A percentile compares a stretch with the other conserved stretches of the same genome.
Conservation (phyloP, 1,284 basidiomycete genomes). For the Sporisorium reilianum region DNA sequence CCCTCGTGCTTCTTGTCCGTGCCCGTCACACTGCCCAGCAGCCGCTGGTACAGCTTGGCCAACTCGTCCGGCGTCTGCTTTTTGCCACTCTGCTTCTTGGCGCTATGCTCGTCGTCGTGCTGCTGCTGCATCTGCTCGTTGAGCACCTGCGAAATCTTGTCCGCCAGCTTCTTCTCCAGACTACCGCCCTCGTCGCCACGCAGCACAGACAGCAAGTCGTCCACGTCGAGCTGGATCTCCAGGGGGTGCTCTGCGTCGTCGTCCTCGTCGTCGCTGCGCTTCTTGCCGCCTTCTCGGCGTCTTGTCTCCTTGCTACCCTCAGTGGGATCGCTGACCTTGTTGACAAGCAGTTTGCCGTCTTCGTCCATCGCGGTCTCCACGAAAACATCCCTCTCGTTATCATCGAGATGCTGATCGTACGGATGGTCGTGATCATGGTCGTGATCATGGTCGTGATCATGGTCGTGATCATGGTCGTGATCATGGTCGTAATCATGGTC, state of each 20-base stretch:
- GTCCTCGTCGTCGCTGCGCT: slow-evolving; percentile 22
- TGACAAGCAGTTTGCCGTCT: slow-evolving; percentile 23
- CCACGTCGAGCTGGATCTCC: slow-evolving; percentile 38
- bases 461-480: slow-evolving; percentile 9
- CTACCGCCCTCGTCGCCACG: slow-evolving; percentile 17
- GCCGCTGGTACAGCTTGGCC: slow-evolving; percentile 16
- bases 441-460: slow-evolving; percentile 8
- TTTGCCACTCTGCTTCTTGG: neutral
- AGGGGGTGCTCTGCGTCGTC: slow-evolving; percentile 10
- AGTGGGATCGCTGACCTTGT: slow-evolving; percentile 7
- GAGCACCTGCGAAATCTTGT: slow-evolving; percentile 30
- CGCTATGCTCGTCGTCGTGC: neutral
- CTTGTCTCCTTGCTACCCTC: slow-evolving; percentile 4
- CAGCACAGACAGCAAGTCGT: slow-evolving; percentile 33
- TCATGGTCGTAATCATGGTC: neutral
- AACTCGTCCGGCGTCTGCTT: slow-evolving; percentile 19
- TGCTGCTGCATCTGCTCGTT: slow-evolving; percentile 19
- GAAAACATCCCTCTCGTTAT: slow-evolving; percentile 19
- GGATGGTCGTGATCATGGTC: neutral
- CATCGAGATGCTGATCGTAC: neutral
- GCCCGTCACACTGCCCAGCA: slow-evolving; percentile 16
- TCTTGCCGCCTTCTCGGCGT: slow-evolving; percentile 23
- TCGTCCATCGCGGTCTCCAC: slow-evolving; percentile 33
- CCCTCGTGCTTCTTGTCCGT: neutral
- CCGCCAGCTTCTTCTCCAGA: slow-evolving; percentile 32